Conservation (phyloP, 179 eudicot species). For the Amaranthus tricolor region DNA sequence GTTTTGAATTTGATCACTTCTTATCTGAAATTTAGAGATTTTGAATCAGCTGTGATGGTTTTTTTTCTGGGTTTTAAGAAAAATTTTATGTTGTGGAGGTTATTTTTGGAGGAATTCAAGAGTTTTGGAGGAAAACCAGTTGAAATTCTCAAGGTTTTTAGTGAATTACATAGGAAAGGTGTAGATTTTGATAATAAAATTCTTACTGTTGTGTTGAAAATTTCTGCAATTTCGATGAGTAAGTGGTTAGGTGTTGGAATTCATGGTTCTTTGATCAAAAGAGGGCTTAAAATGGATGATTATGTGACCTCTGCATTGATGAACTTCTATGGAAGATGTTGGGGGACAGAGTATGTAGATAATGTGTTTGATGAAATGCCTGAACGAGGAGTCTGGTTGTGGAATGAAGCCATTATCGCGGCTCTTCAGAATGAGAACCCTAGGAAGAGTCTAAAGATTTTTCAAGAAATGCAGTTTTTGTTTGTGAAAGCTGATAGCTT, state of each 20-base stretch:
- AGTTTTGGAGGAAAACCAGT: slow-evolving; percentile 53
- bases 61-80: slow-evolving; percentile 36
- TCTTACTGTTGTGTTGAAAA: slow-evolving; percentile 41
- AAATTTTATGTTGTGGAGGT: slow-evolving; percentile 47
- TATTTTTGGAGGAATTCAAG: slow-evolving; percentile 43
- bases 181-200: slow-evolving; percentile 40
- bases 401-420: slow-evolving; percentile 54
- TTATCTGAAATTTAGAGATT: slow-evolving; percentile 50
- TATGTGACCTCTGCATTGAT: slow-evolving; percentile 53
- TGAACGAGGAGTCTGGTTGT: slow-evolving; percentile 24
- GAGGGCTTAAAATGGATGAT: slow-evolving; percentile 52
- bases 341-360: slow-evolving; percentile 40
- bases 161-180: slow-evolving; percentile 48
- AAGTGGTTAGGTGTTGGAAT: slow-evolving; percentile 51
- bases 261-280: slow-evolving; percentile 56
- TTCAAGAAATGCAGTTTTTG: slow-evolving; percentile 46
- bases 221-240: slow-evolving; percentile 44
- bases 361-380: slow-evolving; percentile 47
- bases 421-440: slow-evolving; percentile 37
- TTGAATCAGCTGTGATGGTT: slow-evolving; percentile 42
- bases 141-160: slow-evolving; percentile 54
- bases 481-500: slow-evolving; percentile 41
- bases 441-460: slow-evolving; percentile 33
- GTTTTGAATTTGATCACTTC: slow-evolving; percentile 36
- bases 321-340: slow-evolving; percentile 61